phyloP scores from a whole-genome alignment of 352 stramenopile species.

The Phytopythium cucurbitacearum region DNA sequence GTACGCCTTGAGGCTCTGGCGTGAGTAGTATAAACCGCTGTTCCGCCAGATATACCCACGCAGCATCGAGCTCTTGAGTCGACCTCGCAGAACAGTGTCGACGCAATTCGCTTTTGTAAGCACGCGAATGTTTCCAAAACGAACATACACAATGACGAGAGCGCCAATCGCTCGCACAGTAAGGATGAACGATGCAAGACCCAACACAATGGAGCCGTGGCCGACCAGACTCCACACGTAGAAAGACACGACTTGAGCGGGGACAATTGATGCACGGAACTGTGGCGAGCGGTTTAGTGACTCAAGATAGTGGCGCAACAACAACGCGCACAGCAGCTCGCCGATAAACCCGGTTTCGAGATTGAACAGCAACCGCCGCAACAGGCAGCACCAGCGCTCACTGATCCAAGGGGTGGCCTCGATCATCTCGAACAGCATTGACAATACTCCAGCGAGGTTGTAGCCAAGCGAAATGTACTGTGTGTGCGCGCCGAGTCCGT shows the following conservation, averaged over 20 bases:
- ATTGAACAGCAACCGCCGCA: slow-evolving; percentile 27
- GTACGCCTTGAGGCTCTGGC: slow-evolving; percentile 11
- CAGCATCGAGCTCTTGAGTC: slow-evolving; percentile 9
- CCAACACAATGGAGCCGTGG: slow-evolving; percentile 18
- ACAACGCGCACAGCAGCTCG: slow-evolving; percentile 16
- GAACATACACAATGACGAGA: slow-evolving; percentile 6
- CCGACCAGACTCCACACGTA: slow-evolving; percentile 30
- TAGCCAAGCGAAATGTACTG: slow-evolving; percentile 37
- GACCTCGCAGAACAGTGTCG: slow-evolving; percentile 7
- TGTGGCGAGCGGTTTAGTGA: slow-evolving; percentile 16
- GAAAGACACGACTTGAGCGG: slow-evolving; percentile 8
- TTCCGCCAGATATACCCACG: slow-evolving; percentile 11
- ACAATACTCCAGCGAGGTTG: slow-evolving; percentile 27
- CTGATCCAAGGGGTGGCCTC: slow-evolving; percentile 21
- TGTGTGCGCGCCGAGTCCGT: slow-evolving; percentile 13
- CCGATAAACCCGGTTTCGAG: slow-evolving; percentile 27
- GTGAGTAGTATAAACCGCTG: slow-evolving; percentile 10
- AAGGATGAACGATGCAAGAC: slow-evolving; percentile 12
- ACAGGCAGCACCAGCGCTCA: slow-evolving; percentile 9
- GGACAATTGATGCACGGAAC: slow-evolving; percentile 7
- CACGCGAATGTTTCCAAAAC: slow-evolving; percentile 5
- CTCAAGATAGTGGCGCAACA: slow-evolving; percentile 23
- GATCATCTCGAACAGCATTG: slow-evolving; percentile 30
- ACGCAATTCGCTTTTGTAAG: slow-evolving; percentile 13
- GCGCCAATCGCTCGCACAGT: slow-evolving; percentile 9